phyloP scores from a whole-genome alignment of 23 red algal species.

The Porphyridium purpureum region DNA sequence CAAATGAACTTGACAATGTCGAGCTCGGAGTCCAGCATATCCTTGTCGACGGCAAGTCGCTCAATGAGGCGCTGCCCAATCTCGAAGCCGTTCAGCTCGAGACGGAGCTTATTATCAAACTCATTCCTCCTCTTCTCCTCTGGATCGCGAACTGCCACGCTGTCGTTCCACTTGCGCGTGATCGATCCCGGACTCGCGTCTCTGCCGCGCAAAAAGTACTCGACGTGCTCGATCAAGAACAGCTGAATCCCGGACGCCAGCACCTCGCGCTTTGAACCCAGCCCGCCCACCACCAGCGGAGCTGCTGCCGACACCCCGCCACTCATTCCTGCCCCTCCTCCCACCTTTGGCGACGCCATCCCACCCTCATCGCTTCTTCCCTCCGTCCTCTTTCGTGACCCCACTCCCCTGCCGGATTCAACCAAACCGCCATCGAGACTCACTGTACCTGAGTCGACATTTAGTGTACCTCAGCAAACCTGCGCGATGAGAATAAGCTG shows the following conservation, averaged over 20 bases:
- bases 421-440: too few relatives aligned
- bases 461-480: too few relatives aligned
- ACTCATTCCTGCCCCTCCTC: too few relatives aligned
- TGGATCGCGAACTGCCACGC: neutral
- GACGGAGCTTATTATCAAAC: conserved; percentile 15
- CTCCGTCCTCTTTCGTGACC: too few relatives aligned
- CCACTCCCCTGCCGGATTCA: too few relatives aligned
- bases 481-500: too few relatives aligned
- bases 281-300: too few relatives aligned
- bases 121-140: neutral
- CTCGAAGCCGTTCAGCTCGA: conserved; percentile 48
- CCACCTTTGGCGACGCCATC: too few relatives aligned
- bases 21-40: conserved; percentile 39
- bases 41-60: conserved; percentile 14
- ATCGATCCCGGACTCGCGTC: neutral
- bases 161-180: neutral
- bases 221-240: conserved; percentile 44
- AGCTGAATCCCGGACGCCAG: conserved; percentile 21
- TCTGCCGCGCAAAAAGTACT: conserved; percentile 18
- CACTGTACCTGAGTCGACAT: too few relatives aligned
- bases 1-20: conserved; percentile 91
- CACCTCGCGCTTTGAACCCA: conserved; percentile 15
- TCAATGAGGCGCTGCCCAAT: conserved; percentile 53
- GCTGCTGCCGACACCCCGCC: too few relatives aligned
- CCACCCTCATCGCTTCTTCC: too few relatives aligned